These are phyloP conservation scores for Cyanodermella asteris DNA, from an alignment of 2,329 filamentous ascomycete species.

Conservation along the genomic window DNA sequence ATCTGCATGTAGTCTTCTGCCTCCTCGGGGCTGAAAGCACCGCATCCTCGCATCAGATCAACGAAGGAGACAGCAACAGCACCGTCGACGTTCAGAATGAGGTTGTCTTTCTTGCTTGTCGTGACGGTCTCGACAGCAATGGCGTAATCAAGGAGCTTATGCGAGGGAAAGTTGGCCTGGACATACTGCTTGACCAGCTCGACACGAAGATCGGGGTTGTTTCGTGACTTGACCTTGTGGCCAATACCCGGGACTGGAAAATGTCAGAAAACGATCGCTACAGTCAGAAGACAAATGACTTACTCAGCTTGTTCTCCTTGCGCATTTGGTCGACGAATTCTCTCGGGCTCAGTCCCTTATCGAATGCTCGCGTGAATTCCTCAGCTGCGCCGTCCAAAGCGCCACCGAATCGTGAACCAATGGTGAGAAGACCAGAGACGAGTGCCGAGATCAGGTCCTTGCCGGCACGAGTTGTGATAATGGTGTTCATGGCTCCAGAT, in stretches of 20 bases:
- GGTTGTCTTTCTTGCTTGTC: constrained; percentile 99
- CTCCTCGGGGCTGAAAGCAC: constrained; percentile 88
- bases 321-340: constrained; percentile 98
- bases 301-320: constrained; percentile 98
- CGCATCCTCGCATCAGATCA: constrained; percentile 90
- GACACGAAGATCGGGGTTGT: constrained; percentile 98
- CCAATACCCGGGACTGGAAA: constrained; percentile 71
- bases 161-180: constrained; percentile 86
- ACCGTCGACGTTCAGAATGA: constrained; percentile 97
- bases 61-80: constrained; percentile 98
- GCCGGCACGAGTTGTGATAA: constrained; percentile 96
- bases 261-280: constrained; percentile 11
- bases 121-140: constrained; percentile 95
- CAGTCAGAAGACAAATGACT: constrained; percentile 12
- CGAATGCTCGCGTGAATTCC: constrained; percentile 94
- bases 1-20: constrained; percentile 97
- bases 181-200: constrained; percentile 99
- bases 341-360: constrained; percentile 93
- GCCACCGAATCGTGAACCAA: constrained; percentile 95
- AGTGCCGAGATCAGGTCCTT: constrained; percentile 95
- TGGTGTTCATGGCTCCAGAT: constrained; percentile 99
- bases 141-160: constrained; percentile 97
- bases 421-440: constrained; percentile 90
- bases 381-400: constrained; percentile 92
- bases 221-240: constrained; percentile 97